A percentile compares a stretch with the other conserved stretches of the same genome.
Evolutionary conservation across 192 early-diverging fungal species (phyloP).

Genomic region (Glomus cerebriforme): DNA sequence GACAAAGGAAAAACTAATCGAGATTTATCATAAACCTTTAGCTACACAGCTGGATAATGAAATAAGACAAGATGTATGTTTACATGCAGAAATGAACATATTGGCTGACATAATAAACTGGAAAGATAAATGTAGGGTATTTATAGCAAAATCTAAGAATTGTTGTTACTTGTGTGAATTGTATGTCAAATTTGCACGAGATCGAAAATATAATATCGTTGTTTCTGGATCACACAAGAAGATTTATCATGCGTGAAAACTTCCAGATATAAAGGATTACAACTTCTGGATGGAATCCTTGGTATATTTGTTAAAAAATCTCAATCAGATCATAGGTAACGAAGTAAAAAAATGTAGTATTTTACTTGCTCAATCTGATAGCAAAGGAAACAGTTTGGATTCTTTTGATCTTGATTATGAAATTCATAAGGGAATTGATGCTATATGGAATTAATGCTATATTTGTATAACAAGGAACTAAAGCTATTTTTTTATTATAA

Average conservation of each 20-base stretch:
- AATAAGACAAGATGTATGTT: not conserved
- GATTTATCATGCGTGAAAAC: not conserved
- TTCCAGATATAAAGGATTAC: not conserved
- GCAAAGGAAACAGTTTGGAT: too few relatives aligned
- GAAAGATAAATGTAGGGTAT: not conserved
- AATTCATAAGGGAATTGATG: too few relatives aligned
- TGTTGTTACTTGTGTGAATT: too few relatives aligned
- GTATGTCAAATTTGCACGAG: not conserved
- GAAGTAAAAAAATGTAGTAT: too few relatives aligned
- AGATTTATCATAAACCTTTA: not conserved
- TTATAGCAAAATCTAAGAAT: not conserved
- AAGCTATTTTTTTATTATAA: too few relatives aligned
- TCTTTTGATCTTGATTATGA: too few relatives aligned
- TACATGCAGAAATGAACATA: constrained; percentile 1
- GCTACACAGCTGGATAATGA: not conserved
- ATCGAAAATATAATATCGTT: not conserved
- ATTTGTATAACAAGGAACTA: too few relatives aligned
- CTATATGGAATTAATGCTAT: too few relatives aligned
- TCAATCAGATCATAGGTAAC: too few relatives aligned
- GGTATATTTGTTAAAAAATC: not conserved
- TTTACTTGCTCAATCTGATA: too few relatives aligned
- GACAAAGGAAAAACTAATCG: not conserved
- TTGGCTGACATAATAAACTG: not conserved
- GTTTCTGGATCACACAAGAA: not conserved
- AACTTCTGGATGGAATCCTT: not conserved